Base-by-base conservation (phyloP, 2,329 filamentous ascomycete species). In the Pseudophaeomoniella oleicola region DNA sequence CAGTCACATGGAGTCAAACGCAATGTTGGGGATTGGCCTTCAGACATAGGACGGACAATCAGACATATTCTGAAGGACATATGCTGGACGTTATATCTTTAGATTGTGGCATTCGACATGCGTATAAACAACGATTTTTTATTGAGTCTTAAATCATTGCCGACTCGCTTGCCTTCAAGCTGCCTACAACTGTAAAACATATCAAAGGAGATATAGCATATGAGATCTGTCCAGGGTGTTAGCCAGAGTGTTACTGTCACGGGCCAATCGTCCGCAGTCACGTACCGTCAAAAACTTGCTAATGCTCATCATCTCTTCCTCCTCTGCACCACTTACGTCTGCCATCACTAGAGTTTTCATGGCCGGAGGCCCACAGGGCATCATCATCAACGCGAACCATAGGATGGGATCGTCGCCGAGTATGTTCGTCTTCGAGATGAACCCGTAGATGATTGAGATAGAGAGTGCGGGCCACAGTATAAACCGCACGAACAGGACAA, bases 311-410 rank as follows among this genome's bases (percentile, higher is more conserved):
- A 69, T 71, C 48, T 69, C 60, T 19, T 48, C 44, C 33, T 66
- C 59, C 10, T 58, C 57, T n/a, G 55, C 55, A 3, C 59, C 60
- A 16, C 59, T 51, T 3, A 56, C 51, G 32, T 55, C 51, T 5
- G 57, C 52, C 37, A 71, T 55, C 38, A 72, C 67, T 3, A 67
- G 64, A 16, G 73, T 49, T 18, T 69, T 67, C 62, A 72, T 59
- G 0, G 69, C 67, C 2, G 68, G 66, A 14, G 69, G 70, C 1
- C 71, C 69, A 1, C 63, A 60, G 0, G 71, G 68, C 64, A 72
- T 72, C 17, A 74, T 47, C 70, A 75, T 75, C 65, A 75, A 64
- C 3, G 57, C 62, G 46, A 81, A 81, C 74, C 74, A 80, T 19
- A 81, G 53, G 44, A 81, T 70, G 0, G 75, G 75, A 47, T 81